These are phyloP conservation scores for Limonomyces culmigenus DNA, from an alignment of 1,284 basidiomycete species.

Conservation along the genomic window DNA sequence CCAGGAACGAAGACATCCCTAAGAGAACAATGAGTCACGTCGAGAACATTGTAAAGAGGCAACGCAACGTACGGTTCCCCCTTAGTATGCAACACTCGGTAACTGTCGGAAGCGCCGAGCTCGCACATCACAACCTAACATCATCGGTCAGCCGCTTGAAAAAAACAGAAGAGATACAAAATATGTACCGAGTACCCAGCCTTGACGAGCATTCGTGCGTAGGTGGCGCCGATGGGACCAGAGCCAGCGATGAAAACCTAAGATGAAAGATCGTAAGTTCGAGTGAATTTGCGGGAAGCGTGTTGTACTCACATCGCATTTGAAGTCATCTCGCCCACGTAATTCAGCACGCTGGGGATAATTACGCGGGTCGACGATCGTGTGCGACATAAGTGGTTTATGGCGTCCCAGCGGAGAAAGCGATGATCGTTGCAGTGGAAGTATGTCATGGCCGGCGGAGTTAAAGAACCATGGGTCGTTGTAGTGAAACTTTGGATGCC, in stretches of 20 bases:
- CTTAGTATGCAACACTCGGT: neutral
- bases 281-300: no score
- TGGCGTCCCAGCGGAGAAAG: no score
- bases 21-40: constrained; percentile 1
- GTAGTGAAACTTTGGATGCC: no score
- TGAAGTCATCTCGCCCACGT: no score
- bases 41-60: neutral
- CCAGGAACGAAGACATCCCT: constrained; percentile 9
- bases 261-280: no score
- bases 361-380: no score
- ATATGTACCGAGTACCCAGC: constrained; percentile 6
- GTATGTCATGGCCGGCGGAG: no score
- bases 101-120: constrained; percentile 7
- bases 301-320: no score
- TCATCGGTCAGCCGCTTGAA: neutral
- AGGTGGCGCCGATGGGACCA: constrained; percentile 15
- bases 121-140: constrained; percentile 10
- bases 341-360: no score
- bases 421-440: no score
- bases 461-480: no score
- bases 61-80: neutral
- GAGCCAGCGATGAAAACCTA: constrained; percentile 13
- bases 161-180: neutral
- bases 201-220: constrained; percentile 12
- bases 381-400: no score